Conservation (phyloP, 139 green algal genomes). For the Chlamydomonas urium region DNA sequence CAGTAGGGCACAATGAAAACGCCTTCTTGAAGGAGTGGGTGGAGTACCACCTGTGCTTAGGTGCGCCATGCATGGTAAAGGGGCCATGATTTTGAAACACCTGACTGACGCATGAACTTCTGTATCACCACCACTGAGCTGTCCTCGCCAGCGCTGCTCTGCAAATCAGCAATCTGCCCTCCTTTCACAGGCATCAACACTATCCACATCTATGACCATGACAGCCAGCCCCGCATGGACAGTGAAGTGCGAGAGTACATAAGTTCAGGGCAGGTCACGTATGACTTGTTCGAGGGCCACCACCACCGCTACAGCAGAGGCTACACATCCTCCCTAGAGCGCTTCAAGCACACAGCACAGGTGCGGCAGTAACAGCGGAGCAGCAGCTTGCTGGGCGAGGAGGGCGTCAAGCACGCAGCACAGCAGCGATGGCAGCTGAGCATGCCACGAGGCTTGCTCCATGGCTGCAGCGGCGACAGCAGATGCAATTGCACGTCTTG, state of each 20-base stretch:
- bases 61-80: not conserved
- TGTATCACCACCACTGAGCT: not conserved
- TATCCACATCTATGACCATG: slow-evolving; percentile 4
- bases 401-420: too few species aligned
- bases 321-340: not conserved
- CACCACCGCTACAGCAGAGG: not conserved
- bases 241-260: not conserved
- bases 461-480: not conserved
- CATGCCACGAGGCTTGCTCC: too few species aligned
- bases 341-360: not conserved
- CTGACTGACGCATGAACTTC: not conserved
- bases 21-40: not conserved
- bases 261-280: not conserved
- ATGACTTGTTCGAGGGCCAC: not conserved
- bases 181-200: not conserved
- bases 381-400: not conserved
- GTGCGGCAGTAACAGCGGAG: not conserved
- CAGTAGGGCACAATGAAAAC: slow-evolving; percentile 2
- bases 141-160: not conserved
- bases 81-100: not conserved
- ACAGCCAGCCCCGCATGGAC: not conserved
- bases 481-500: not conserved
- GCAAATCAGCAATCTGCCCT: not conserved
- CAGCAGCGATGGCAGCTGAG: too few species aligned
- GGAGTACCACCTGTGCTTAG: slow-evolving; percentile 12